Percentiles rank a stretch among this genome's conserved stretches.
Evolutionary conservation across 208 protist species (phyloP).

Genomic region (Trypanosoma caninum): DNA sequence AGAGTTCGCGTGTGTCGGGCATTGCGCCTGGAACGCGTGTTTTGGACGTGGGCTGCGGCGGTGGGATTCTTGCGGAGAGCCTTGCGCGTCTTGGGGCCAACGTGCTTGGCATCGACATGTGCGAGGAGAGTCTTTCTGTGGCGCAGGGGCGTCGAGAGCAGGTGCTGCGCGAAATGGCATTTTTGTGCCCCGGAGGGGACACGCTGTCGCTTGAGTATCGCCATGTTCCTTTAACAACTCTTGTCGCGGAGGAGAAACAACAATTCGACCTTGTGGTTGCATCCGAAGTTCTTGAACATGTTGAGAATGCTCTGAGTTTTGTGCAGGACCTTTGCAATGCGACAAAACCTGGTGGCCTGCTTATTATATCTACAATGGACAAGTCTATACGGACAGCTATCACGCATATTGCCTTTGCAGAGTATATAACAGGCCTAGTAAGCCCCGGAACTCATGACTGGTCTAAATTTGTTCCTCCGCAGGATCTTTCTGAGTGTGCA

Average conservation of each 20-base stretch:
- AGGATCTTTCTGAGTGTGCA: constrained; percentile 58
- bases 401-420: constrained; percentile 76
- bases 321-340: constrained; percentile 69
- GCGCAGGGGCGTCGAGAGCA: constrained; percentile 40
- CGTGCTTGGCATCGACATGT: constrained; percentile 91
- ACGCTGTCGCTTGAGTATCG: constrained; percentile 19
- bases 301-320: constrained; percentile 82
- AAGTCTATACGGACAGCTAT: constrained; percentile 75
- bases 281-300: constrained; percentile 93
- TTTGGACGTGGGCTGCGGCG: constrained; percentile 92
- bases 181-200: not conserved
- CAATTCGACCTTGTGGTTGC: constrained; percentile 88
- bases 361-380: constrained; percentile 93
- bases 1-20: not conserved
- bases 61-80: constrained; percentile 87
- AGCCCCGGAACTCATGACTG: constrained; percentile 89
- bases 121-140: constrained; percentile 74
- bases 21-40: constrained; percentile 48
- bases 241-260: constrained; percentile 38
- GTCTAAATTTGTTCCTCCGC: constrained; percentile 85
- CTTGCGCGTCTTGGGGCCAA: constrained; percentile 82
- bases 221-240: constrained; percentile 47
- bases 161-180: constrained; percentile 6
- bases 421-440: constrained; percentile 83
- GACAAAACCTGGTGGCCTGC: constrained; percentile 80